Evolutionary conservation across 2,329 filamentous ascomycete genomes (phyloP), one percentile per base, ranked within the genome.

Genomic region (Rugonectria rugulosa): DNA sequence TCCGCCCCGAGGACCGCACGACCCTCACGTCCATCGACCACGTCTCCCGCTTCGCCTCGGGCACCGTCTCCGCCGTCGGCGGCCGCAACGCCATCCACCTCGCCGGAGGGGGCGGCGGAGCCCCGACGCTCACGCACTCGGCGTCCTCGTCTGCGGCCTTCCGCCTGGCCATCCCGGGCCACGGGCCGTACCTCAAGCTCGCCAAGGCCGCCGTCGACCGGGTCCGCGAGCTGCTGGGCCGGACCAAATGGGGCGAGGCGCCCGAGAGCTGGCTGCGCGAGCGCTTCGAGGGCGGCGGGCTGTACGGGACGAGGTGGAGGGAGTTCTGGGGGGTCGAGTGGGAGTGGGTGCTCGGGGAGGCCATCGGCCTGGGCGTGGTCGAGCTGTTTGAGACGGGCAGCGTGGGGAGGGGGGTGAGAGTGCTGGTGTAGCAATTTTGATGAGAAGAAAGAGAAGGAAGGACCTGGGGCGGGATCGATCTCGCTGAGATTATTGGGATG

Each of bases 311-410:
- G 44, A 63, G 73, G 68, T 92, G 90, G 90, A 87, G 81, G 68
- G 80, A 84, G 24, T 90, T 91, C 60, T 83, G 84, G 66, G 90
- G 90, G 0, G 72, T 91, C 57, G 75, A 81, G 37, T 92, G 91
- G 71, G 82, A 88, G 55, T 92, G 88, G 87, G 79, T 90, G 14
- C 69, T 92, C 36, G 86, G 83, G 34, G 88, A 92, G 70, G 89
- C 88, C 37, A 79, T 90, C 20, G 90, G 89, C 0, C 79, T 86
- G 23, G 90, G 90, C 2, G 68, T 88, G 14, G 81, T 92, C 4
- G 89, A 93, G 72, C 74, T 90, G 12, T 93, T 93, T 70, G 84
- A 91, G 67, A 92, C 89, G 11, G 80, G 87, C 12, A 89, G 85
- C 64, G 88, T 92, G n/a, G 89, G 89, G 2, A 79, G 82, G 56